Base-by-base conservation (phyloP, 2,329 filamentous ascomycete genomes). In the Penicillium crustosum region DNA sequence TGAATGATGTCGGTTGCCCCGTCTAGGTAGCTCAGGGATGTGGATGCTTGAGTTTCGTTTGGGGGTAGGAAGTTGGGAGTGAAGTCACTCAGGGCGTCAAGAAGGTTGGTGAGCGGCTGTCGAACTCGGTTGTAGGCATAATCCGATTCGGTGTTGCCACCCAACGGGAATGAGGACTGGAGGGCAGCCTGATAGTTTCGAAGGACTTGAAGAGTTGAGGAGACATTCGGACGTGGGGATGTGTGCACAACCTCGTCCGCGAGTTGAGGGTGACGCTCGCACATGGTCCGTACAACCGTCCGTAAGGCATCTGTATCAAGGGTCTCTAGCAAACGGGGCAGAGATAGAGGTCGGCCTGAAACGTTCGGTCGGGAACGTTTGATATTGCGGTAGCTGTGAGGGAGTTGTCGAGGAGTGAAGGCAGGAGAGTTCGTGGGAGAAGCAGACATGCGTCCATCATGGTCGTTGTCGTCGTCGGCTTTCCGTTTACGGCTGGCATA, bases 51-150 rank as follows among this genome's bases (percentile, higher is more conserved):
- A 2, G 85, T 81, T 78, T 99, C 94, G 70, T 90, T 89, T 0
- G 94, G 94, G 13, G 94, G 94, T 3, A 99, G 86, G 70, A 96
- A 99, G 74, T 97, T 92, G 4, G 92, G 91, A 0, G 93, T 97
- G 72, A 95, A 99, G 71, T 99, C 94, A 73, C 89, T 88, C 44
- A 99, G 82, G 43, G 94, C 92, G 58, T 97, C 91, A 59, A 97
- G 86, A 25, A 99, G 83, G 57, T 91, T 87, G 27, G 86, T 79
- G 19, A 97, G 82, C 38, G 89, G 86, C 63, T 93, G 89, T 66
- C 89, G 91, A 54, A 97, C 90, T 67, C 94, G 87, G 73, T 97
- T 95, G 75, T 97, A 99, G 50, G 91, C 89, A 77, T 97, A 97
- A 74, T 97, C 93, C 42, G 92, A 91, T 58, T 87, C 90, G 13